Conservation (phyloP, 148 eudicot genomes). For the Rhododendron simsii region DNA sequence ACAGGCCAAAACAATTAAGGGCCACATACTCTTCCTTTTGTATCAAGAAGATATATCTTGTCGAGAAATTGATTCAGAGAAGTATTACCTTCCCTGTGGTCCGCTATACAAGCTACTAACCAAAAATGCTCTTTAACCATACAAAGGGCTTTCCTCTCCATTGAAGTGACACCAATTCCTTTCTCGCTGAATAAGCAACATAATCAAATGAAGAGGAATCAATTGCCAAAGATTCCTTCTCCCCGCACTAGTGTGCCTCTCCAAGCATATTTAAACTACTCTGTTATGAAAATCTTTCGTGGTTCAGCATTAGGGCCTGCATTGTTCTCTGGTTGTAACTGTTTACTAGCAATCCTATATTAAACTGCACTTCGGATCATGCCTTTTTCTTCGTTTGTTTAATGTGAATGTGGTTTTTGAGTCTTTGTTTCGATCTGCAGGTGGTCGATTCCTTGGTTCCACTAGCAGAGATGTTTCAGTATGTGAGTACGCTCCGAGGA, state of each 20-base stretch:
- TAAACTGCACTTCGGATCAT: not conserved
- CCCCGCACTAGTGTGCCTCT: not conserved
- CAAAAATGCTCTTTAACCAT: not conserved
- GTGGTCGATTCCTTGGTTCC: constrained; percentile 91
- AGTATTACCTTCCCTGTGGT: not conserved
- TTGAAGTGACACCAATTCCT: not conserved
- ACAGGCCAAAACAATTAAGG: not conserved
- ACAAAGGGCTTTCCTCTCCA: not conserved
- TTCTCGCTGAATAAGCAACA: not conserved
- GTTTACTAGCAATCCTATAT: not conserved
- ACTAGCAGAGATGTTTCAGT: constrained; percentile 93
- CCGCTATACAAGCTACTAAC: not conserved
- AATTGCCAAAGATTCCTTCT: not conserved
- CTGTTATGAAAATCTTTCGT: not conserved
- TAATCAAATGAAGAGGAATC: not conserved
- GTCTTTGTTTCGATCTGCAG: constrained; percentile 30
- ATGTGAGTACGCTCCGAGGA: constrained; percentile 81
- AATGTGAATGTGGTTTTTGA: not conserved
- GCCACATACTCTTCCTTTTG: not conserved
- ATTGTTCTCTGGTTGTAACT: not conserved
- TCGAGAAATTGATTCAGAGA: not conserved
- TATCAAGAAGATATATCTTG: not conserved
- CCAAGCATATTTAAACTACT: not conserved
- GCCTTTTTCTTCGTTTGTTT: not conserved
- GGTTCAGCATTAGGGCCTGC: not conserved